Conservation (phyloP, 2,329 filamentous ascomycete species). For the Ophiostoma sp. region DNA sequence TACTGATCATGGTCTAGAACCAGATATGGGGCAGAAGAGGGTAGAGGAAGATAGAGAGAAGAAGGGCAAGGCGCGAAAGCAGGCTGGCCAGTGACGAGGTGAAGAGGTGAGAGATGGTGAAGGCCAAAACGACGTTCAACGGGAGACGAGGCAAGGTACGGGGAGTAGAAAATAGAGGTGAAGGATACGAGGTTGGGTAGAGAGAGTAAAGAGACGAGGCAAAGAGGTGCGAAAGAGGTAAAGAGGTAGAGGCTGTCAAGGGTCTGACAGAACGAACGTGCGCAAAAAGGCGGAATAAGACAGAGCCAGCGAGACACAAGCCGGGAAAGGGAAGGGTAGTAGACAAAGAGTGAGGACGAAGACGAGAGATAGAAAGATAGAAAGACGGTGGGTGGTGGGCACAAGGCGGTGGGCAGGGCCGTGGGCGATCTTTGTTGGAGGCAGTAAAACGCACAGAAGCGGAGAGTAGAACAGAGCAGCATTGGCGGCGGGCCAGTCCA, state of each 20-base stretch:
- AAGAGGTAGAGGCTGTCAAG: neutral
- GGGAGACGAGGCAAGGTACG: neutral
- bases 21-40: neutral
- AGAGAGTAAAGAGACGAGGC: conserved; percentile 18
- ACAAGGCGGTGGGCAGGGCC: conserved; percentile 24
- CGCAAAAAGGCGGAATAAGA: conserved; percentile 10
- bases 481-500: neutral
- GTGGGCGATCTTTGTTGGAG: neutral
- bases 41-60: neutral
- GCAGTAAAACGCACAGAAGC: conserved; percentile 3
- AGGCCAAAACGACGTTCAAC: neutral
- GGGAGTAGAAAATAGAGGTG: conserved; percentile 5
- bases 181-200: conserved; percentile 20
- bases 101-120: neutral
- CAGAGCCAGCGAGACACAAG: conserved; percentile 5
- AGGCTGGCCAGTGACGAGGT: neutral
- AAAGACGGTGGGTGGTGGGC: conserved; percentile 23
- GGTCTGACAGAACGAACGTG: conserved; percentile 17
- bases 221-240: neutral
- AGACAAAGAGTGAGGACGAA: conserved; percentile 7
- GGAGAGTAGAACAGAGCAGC: conserved; percentile 8
- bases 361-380: neutral
- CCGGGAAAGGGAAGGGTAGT: conserved; percentile 6
- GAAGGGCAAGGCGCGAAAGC: neutral
- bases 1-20: conserved; percentile 17